Evolutionary conservation across 352 stramenopile genomes (phyloP), one percentile per base, ranked within the genome.

Genomic region (Globisporangium recalcitrans): DNA sequence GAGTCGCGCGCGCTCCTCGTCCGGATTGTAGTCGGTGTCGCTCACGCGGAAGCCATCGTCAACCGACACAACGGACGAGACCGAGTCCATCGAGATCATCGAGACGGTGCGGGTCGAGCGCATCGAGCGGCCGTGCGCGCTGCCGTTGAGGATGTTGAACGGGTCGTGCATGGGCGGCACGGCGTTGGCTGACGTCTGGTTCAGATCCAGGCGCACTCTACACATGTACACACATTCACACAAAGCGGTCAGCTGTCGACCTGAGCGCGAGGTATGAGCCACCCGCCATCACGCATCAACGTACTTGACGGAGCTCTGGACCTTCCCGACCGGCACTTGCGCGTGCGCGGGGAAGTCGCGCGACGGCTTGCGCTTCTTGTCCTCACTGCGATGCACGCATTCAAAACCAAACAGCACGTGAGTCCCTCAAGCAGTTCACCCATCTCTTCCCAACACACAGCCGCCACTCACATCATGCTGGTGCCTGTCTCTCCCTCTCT

Each of bases 331-430:
- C 3, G 82, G 85, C 59, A 90, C 71, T 40, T 87, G 64, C n/a
- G 82, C 78, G 54, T 91, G 78, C 19, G 73, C 81, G 14, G 85
- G 85, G 64, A 93, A 90, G 61, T 91, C 83, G 51, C 73, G 67
- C 60, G 85, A 93, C 3, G 85, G 82, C 70, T 93, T 93, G 60
- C 85, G 82, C 78, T 93, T 93, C 75, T 89, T 90, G 73, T 89
- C 80, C 62, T 88, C 78, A 27, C 82, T 87, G 62, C 52, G 2
- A 40, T 7, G 14, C 19, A 36, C 10, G 7, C 42, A 42, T 40
- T 32, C 42, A 63, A 27, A 47, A 32, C 6, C 2, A 34, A 7
- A 34, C 24, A n/a, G 8, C 16, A 3, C 40, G 9, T 24, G 29
- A 29, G 3, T 40, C 26, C 29, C 19, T 16, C 29, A 34, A 29